Evolutionary conservation across 2,329 filamentous ascomycete genomes (phyloP), one percentile per base, ranked within the genome.

Genomic region (Epichloe gansuensis): DNA sequence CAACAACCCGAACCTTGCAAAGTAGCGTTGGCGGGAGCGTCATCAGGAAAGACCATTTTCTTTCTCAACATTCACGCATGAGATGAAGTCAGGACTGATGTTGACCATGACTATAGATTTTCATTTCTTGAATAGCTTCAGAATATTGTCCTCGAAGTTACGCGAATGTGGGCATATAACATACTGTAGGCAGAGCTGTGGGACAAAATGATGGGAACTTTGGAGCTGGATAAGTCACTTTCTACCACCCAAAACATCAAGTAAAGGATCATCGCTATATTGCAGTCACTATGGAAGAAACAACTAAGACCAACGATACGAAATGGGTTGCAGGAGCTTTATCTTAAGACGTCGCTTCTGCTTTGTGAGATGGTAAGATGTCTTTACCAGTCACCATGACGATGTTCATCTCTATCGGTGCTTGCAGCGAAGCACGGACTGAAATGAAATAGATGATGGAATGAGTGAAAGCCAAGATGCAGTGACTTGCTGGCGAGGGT

Each of bases 21-120:
- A 0, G 88, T 95, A 8, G 82, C 80, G 57, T 91, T 85, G 49
- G 74, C 72, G 0, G 82, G 78, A 50, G 85, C 81, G 53, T 78
- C 78, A 13, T 83, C 76, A 0, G 89, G 88, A 5, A 94, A 94
- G 63, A 0, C 85, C 86, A 43, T 80, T 78, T 15, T 75, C 70
- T 3, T 77, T 73, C 35, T 77, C 74, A 1, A 76, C 72, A 9
- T 79, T 75, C 1, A 77, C 73, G 65, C 91, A 95, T 31, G 84
- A 87, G 56, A 95, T 81, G 65, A 95, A 96, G 17, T 83, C 82
- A 0, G 89, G 88, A 15, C 80, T 74, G 63, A 95, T 94, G 66
- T 95, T 96, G 56, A 96, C 81, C 89, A 96, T 95, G 51, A 96
- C 87, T 9, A 97, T 62, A 3, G 85, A 86, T 56, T 84, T 80